Evolutionary conservation across 2,329 filamentous ascomycete species (phyloP).

Genomic region (Diaporthe eres): DNA sequence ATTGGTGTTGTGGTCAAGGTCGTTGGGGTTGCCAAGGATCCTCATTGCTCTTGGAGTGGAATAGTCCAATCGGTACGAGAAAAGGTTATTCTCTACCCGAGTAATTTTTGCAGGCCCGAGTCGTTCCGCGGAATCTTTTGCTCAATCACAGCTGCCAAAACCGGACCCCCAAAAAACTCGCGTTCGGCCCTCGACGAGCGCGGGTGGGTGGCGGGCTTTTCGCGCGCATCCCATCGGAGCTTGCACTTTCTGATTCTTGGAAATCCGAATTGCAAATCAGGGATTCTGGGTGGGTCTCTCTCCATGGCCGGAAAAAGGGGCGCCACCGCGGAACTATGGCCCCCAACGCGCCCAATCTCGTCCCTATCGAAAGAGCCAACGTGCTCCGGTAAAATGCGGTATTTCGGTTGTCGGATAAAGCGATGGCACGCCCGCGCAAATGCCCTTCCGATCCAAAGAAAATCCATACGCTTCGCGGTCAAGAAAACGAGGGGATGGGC

Average conservation of each 20-base stretch:
- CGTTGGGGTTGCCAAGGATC: neutral
- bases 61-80: conserved; percentile 16
- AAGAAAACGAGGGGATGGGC: too few relatives aligned
- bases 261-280: conserved; percentile 24
- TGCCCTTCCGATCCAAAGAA: neutral
- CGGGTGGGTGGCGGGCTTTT: neutral
- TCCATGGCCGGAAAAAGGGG: conserved; percentile 31
- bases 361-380: neutral
- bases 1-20: neutral
- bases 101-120: conserved; percentile 26
- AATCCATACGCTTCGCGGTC: conserved; percentile 9
- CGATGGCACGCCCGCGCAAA: neutral
- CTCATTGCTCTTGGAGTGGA: neutral
- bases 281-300: conserved; percentile 30
- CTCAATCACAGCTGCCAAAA: neutral
- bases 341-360: conserved; percentile 16
- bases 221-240: conserved; percentile 6
- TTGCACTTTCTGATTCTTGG: conserved; percentile 6
- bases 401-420: neutral
- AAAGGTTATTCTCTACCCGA: conserved; percentile 14
- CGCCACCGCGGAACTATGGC: neutral
- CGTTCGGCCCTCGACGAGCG: neutral
- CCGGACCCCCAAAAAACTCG: neutral
- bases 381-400: conserved; percentile 5
- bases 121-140: conserved; percentile 3